A percentile compares a stretch with the other conserved stretches of the same genome.
phyloP scores from a whole-genome alignment of 306 rosid genomes.

The Malus orientalis region DNA sequence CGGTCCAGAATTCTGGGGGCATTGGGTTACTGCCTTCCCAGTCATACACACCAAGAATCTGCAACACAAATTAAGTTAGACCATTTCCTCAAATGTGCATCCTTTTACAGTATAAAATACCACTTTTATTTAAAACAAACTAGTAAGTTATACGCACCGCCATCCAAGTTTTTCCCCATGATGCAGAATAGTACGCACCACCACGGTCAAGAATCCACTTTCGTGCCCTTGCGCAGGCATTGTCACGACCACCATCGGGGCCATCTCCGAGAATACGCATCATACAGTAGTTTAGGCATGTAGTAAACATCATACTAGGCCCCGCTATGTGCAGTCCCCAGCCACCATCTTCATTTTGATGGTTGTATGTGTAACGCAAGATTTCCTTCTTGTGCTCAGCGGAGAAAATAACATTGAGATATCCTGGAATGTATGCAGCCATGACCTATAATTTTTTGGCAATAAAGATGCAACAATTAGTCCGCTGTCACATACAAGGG shows the following conservation, averaged over 20 bases:
- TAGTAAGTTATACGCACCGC: conserved; percentile 24
- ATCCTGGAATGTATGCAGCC: conserved; percentile 52
- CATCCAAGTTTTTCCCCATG: conserved; percentile 88
- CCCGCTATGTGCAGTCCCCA: conserved; percentile 84
- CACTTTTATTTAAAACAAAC: not conserved
- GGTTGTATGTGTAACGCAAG: conserved; percentile 28
- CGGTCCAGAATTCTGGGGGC: conserved; percentile 71
- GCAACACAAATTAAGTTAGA: not conserved
- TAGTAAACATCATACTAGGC: conserved; percentile 67
- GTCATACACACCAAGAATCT: conserved; percentile 61
- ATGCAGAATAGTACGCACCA: conserved; percentile 44
- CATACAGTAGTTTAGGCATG: conserved; percentile 45
- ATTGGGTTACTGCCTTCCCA: conserved; percentile 67
- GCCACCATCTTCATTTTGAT: conserved; percentile 63
- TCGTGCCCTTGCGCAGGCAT: conserved; percentile 55
- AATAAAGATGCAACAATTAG: not conserved
- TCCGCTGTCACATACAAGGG: not conserved
- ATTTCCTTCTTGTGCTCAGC: not conserved
- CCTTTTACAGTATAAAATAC: not conserved
- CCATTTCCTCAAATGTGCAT: not conserved
- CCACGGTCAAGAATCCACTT: conserved; percentile 67
- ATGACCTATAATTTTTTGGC: conserved; percentile 37
- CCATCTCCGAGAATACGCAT: conserved; percentile 74
- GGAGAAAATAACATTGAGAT: not conserved
- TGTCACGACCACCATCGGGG: conserved; percentile 44